Conservation (phyloP, 805 yeast species). For the Phaffomyces antillensis region DNA sequence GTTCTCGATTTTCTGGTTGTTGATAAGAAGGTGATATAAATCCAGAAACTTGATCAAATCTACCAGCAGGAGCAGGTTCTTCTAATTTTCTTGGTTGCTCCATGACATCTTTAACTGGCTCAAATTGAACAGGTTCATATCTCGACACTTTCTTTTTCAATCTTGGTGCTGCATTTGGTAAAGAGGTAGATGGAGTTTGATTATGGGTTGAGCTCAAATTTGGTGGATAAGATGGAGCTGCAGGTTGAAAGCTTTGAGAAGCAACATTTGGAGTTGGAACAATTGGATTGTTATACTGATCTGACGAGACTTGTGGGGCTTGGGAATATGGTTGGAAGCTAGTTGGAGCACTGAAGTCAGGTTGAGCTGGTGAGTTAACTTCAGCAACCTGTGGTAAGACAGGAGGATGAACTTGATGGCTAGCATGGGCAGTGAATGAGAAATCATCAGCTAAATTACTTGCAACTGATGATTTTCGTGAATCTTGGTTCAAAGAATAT, state of each 20-base stretch:
- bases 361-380: background rate
- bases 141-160: background rate
- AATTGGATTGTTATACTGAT: background rate
- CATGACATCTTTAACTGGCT: background rate
- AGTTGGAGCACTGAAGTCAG: background rate
- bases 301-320: background rate
- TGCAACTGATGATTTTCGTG: conserved; percentile 19
- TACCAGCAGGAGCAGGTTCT: background rate
- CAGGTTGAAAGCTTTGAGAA: background rate
- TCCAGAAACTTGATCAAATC: background rate
- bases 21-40: background rate
- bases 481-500: conserved; percentile 10
- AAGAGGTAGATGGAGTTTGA: background rate
- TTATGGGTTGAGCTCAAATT: too few relatives aligned
- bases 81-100: background rate
- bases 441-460: conserved; percentile 4
- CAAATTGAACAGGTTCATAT: conserved; percentile 1
- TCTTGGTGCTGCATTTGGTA: background rate
- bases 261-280: background rate
- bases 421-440: too few relatives aligned
- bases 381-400: background rate
- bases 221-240: background rate
- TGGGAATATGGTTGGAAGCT: background rate
- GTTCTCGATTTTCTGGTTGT: background rate
- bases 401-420: background rate